Conservation (phyloP, 2,329 filamentous ascomycete genomes). For the Pseudocercospora vitis region DNA sequence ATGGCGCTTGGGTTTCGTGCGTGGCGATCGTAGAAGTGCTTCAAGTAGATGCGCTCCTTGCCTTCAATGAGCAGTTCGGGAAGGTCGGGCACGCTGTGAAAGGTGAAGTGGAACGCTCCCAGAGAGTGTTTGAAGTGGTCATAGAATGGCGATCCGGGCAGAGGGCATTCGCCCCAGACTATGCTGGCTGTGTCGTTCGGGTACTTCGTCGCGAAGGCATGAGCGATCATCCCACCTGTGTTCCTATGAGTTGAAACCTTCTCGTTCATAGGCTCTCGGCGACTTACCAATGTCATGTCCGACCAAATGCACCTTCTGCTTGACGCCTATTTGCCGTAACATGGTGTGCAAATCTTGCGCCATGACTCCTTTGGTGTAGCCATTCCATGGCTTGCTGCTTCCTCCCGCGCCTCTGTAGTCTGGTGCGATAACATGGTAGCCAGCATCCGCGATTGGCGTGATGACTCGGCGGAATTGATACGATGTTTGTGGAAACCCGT, state of each 20-base stretch:
- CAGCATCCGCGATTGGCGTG: constrained; percentile 38
- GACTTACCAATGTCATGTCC: constrained; percentile 48
- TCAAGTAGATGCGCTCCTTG: constrained; percentile 45
- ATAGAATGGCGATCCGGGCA: constrained; percentile 39
- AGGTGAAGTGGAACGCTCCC: constrained; percentile 45
- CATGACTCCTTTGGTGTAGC: constrained; percentile 46
- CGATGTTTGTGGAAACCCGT: constrained; percentile 51
- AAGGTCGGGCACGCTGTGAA: constrained; percentile 44
- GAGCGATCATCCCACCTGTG: constrained; percentile 49
- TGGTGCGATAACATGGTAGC: constrained; percentile 23
- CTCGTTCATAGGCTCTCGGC: constrained; percentile 40
- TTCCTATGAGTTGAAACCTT: constrained; percentile 42
- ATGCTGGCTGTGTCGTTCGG: constrained; percentile 40
- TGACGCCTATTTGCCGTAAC: constrained; percentile 32
- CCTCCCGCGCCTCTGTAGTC: constrained; percentile 24
- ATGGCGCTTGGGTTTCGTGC: constrained; percentile 42
- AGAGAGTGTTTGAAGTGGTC: constrained; percentile 30
- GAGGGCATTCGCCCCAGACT: constrained; percentile 46
- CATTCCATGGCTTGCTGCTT: constrained; percentile 24
- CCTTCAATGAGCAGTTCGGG: constrained; percentile 44
- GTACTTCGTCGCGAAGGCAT: constrained; percentile 43
- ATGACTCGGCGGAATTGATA: constrained; percentile 48
- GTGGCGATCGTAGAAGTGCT: constrained; percentile 47
- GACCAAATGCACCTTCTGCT: constrained; percentile 42
- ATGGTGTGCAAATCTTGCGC: constrained; percentile 44